Evolutionary conservation across 73 alveolate genomes (phyloP), one percentile per base, ranked within the genome.

Genomic region (Uronychia setigera): DNA sequence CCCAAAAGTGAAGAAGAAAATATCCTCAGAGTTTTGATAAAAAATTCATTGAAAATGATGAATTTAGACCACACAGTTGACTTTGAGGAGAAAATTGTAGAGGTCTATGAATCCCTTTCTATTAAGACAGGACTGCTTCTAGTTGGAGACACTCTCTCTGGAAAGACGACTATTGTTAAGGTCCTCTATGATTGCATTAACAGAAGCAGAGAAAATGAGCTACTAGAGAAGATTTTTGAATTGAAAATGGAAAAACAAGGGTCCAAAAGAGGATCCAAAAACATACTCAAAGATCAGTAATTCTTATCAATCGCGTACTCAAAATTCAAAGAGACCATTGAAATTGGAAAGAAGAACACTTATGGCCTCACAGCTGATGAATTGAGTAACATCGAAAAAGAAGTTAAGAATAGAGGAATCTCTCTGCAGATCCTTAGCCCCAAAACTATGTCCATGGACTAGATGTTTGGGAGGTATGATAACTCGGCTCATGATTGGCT

Each of bases 101-200:
- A 94, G 83, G 90, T 94, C 30, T 94, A 94, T 91, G 98, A 94
- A 84, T 87, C 95, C 27, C 92, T 91, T 33, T 92, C 88, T 83
- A 93, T 94, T 27, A 92, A 88, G 59, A 88, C 80, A 33, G 94
- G 91, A 27, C 91, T 88, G 0, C 67, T 88, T 86, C 60, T 88
- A 5, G 94, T 88, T 11, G 94, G 94, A 0, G 85, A 88, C 0
- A 77, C 94, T 26, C n/a, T 88, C 32, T 76, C 94, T 27, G 98
- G 98, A 32, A 94, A 94, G 82, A 94, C 98, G 33, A 88, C 98
- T 33, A 83, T 88, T 58, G 88, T 91, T 74, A 82, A 87, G 79
- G 87, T 86, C 31, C 86, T 94, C 57, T 79, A 85, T 82, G 94
- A 94, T 76, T 84, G 95, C 32, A 80, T 94, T 0, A 81, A 94